Evolutionary conservation across 139 green algal genomes (phyloP), one percentile per base, ranked within the genome.

Genomic region (Tetraselmis chui): DNA sequence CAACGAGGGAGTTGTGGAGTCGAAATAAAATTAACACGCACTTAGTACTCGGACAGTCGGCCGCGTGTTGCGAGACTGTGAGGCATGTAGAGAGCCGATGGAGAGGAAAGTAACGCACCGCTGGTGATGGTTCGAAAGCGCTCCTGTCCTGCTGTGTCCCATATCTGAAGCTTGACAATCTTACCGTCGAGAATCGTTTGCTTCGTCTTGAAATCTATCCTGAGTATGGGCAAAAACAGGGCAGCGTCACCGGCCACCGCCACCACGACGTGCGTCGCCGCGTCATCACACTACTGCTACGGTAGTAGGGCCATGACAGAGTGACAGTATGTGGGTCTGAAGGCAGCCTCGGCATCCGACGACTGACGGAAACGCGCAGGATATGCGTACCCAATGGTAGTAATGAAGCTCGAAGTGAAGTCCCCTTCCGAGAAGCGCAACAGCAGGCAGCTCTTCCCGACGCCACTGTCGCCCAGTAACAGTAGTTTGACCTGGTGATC

Each of bases 181-280:
- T 98, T 98, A 29, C 94, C 91, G 59, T 98, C 94, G 0, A 99
- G 80, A 76, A 96, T 85, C 28, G 99, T 89, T 80, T 97, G 98
- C 83, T 97, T 97, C 32, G 99, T 98, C 80, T 98, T 99, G 88
- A 99, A 99, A 87, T 99, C 96, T 79, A 99, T 98, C 26, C 95
- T 97, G 86, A 76, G n/a, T n/a, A n/a, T 25, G 80, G 32, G 27
- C 30, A 32, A 31, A 24, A 23, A 31, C 29, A 28, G 18, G 79
- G 18, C 28, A 82, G n/a, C n/a, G n/a, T n/a, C n/a, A n/a, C n/a
- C n/a, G n/a, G n/a, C n/a, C n/a, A n/a, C n/a, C n/a, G n/a, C n/a
- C n/a, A n/a, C n/a, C n/a, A n/a, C n/a, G n/a, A n/a, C n/a, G n/a
- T n/a, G n/a, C n/a, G n/a, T n/a, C n/a, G n/a, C n/a, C n/a, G n/a